Evolutionary conservation across 202 grass and related monocot genomes (phyloP).

Genomic region (Eragrostis tef): DNA sequence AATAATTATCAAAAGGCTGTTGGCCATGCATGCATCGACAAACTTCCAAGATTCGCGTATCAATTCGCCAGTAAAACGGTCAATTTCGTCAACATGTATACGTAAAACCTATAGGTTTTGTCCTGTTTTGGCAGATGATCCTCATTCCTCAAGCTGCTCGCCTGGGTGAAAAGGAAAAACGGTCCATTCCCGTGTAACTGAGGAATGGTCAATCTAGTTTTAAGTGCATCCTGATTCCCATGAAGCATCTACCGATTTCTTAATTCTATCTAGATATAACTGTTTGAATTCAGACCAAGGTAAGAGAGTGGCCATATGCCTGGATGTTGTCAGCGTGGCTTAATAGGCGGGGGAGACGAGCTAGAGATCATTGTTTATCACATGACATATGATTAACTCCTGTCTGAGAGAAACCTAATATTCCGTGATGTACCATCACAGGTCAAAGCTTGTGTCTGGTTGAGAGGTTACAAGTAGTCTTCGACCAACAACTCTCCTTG

Average conservation of each 20-base stretch:
- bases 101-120: not conserved
- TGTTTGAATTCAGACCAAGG: constrained; percentile 27
- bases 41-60: constrained; percentile 45
- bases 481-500: constrained; percentile 8
- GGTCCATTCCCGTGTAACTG: not conserved
- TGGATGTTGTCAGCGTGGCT: constrained; percentile 17
- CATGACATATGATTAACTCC: constrained; percentile 27
- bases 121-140: not conserved
- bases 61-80: not conserved
- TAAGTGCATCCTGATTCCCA: constrained; percentile 44
- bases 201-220: constrained; percentile 35
- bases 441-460: constrained; percentile 25
- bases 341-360: constrained; percentile 29
- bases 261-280: constrained; percentile 5
- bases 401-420: constrained; percentile 37
- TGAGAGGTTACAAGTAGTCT: constrained; percentile 11
- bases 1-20: constrained; percentile 13
- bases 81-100: constrained; percentile 25
- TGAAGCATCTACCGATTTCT: constrained; percentile 19
- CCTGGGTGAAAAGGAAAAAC: not conserved
- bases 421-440: constrained; percentile 25
- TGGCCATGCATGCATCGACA: not conserved
- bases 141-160: not conserved
- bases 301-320: constrained; percentile 11
- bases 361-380: constrained; percentile 34